Evolutionary conservation across 2,329 filamentous ascomycete genomes (phyloP).

Genomic region (Alternaria hordeiaustralica): DNA sequence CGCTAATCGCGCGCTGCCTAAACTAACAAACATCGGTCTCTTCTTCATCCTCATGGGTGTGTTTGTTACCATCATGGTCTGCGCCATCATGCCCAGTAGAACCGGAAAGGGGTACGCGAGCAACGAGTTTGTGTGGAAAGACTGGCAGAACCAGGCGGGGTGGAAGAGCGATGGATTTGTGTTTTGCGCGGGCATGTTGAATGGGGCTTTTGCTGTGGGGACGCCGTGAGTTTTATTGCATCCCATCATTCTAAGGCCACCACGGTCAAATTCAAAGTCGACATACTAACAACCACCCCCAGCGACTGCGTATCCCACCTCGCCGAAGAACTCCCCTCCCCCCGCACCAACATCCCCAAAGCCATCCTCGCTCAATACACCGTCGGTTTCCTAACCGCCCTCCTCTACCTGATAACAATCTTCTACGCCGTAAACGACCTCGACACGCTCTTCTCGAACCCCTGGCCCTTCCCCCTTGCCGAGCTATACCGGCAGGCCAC

Average conservation of each 20-base stretch:
- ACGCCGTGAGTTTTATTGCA: slow-evolving; percentile 52
- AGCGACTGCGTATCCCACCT: slow-evolving; percentile 69
- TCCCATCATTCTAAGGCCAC: background rate
- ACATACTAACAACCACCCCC: background rate
- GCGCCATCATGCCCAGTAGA: slow-evolving; percentile 60
- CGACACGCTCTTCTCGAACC: slow-evolving; percentile 59
- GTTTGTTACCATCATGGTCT: slow-evolving; percentile 62
- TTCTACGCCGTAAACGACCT: slow-evolving; percentile 67
- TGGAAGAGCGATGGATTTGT: slow-evolving; percentile 64
- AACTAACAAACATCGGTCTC: slow-evolving; percentile 62
- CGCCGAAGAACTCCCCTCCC: slow-evolving; percentile 58
- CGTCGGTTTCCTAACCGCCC: slow-evolving; percentile 45
- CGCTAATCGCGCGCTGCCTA: slow-evolving; percentile 60
- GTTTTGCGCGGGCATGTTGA: slow-evolving; percentile 70
- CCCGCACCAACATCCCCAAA: slow-evolving; percentile 50
- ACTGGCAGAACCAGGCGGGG: slow-evolving; percentile 56
- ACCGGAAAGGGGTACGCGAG: slow-evolving; percentile 53
- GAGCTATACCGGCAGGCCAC: slow-evolving; percentile 67
- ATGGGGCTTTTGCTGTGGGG: slow-evolving; percentile 72
- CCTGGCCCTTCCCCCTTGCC: slow-evolving; percentile 65
- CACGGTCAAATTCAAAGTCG: background rate
- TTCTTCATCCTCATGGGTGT: slow-evolving; percentile 61
- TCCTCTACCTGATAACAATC: slow-evolving; percentile 49
- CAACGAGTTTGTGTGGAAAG: slow-evolving; percentile 53
- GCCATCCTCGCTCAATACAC: slow-evolving; percentile 49